Conservation (phyloP, 192 early-diverging fungal species). For the Powellomyces hirtus region DNA sequence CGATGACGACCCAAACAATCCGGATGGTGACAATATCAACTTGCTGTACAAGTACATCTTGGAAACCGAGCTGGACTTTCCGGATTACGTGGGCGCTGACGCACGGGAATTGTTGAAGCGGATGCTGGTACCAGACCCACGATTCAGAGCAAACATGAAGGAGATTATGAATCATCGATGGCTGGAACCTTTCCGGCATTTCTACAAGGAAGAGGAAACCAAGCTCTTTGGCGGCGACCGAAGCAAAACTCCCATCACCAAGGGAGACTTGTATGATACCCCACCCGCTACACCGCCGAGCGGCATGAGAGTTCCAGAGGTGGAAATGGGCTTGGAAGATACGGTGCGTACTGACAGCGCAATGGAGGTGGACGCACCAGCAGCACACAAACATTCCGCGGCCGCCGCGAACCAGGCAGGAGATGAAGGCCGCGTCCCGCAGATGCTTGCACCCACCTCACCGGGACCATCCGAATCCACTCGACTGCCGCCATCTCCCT, state of each 20-base stretch:
- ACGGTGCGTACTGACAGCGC: neutral
- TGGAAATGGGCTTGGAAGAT: neutral
- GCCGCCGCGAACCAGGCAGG: no score
- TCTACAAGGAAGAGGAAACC: slow-evolving; percentile 31
- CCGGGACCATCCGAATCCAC: no score
- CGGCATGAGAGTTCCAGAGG: neutral
- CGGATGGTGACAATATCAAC: slow-evolving; percentile 60
- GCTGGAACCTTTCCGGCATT: slow-evolving; percentile 33
- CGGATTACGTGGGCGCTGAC: slow-evolving; percentile 42
- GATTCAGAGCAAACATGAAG: slow-evolving; percentile 45
- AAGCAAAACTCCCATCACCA: neutral
- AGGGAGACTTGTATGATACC: neutral
- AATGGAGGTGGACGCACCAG: neutral
- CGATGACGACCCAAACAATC: slow-evolving; percentile 61
- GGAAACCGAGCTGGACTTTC: slow-evolving; percentile 55
- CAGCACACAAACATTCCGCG: no score
- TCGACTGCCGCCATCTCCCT: no score
- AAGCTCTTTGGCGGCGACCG: slow-evolving; percentile 5
- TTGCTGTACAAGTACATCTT: slow-evolving; percentile 63
- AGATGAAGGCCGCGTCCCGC: no score
- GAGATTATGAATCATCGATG: slow-evolving; percentile 51
- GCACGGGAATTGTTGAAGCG: slow-evolving; percentile 45
- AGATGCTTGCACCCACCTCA: no score
- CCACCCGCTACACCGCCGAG: slow-evolving; percentile 11
- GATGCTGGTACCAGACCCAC: slow-evolving; percentile 57